phyloP scores from a whole-genome alignment of 1,284 basidiomycete genomes.

The Cryptococcus floricola region DNA sequence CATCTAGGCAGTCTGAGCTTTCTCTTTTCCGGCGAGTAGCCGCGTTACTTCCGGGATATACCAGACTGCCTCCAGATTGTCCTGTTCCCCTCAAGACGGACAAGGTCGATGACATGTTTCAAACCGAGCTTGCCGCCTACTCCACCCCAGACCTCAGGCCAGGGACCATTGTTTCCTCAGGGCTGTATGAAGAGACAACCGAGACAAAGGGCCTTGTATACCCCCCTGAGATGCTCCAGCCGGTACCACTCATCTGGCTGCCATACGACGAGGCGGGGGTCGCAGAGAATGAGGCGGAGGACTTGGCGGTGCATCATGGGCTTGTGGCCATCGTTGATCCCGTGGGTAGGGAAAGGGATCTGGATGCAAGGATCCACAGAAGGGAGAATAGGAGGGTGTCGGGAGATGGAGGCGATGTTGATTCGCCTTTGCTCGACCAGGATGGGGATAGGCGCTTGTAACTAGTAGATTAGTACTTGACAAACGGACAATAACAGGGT shows the following conservation, averaged over 20 bases:
- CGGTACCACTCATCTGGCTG: constrained; percentile 72
- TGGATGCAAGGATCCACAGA: neutral
- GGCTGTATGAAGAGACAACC: neutral
- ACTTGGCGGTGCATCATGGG: constrained; percentile 26
- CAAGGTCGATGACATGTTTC: constrained; percentile 68
- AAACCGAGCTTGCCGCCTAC: constrained; percentile 59
- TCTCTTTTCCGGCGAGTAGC: constrained; percentile 17
- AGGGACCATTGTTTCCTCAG: neutral
- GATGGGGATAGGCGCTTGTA: too few relatives aligned
- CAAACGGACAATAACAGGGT: too few relatives aligned
- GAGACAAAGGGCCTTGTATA: constrained; percentile 59
- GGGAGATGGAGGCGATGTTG: too few relatives aligned
- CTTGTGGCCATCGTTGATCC: constrained; percentile 30
- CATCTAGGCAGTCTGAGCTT: constrained; percentile 17
- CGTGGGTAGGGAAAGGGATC: neutral
- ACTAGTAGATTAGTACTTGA: too few relatives aligned
- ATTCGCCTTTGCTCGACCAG: too few relatives aligned
- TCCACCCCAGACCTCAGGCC: constrained; percentile 12
- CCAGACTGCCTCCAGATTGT: constrained; percentile 18
- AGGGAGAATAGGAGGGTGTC: neutral
- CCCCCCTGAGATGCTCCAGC: constrained; percentile 70
- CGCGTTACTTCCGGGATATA: constrained; percentile 19
- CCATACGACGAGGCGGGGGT: constrained; percentile 68
- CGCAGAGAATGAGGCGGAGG: constrained; percentile 39
- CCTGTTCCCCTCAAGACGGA: constrained; percentile 56